Evolutionary conservation across 192 early-diverging fungal genomes (phyloP).

Genomic region (Thamnidium elegans): DNA sequence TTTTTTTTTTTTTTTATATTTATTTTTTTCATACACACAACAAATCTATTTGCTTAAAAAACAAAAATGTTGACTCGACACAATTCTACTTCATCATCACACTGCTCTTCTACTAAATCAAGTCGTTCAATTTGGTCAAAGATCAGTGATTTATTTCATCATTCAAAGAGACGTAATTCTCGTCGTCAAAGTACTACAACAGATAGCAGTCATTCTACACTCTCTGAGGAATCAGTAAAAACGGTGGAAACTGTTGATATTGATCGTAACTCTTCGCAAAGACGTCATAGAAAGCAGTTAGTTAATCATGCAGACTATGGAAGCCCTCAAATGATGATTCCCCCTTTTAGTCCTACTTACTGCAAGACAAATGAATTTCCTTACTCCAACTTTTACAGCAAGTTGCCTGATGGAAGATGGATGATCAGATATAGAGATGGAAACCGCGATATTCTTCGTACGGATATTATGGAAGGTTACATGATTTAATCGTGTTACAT

Average conservation of each 20-base stretch:
- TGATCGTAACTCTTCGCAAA: not conserved
- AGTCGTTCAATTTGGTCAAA: constrained; percentile 10
- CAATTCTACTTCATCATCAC: constrained; percentile 2
- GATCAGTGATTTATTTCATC: constrained; percentile 3
- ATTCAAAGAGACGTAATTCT: not conserved
- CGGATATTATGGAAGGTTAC: constrained; percentile 34
- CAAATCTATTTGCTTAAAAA: not conserved
- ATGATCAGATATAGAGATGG: constrained; percentile 37
- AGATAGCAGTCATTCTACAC: not conserved
- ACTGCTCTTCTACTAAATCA: constrained; percentile 13
- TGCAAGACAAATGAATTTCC: constrained; percentile 27
- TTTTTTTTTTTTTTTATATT: not conserved
- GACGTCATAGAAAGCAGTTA: constrained; percentile 18
- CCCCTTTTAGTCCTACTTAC: constrained; percentile 30
- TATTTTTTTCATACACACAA: not conserved
- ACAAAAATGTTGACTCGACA: not conserved
- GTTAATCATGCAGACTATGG: not conserved
- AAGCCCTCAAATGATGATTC: constrained; percentile 11
- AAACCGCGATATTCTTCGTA: constrained; percentile 34
- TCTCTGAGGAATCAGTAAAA: not conserved
- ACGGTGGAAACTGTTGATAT: not conserved
- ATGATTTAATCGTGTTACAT: constrained; percentile 16
- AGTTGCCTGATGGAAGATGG: constrained; percentile 36
- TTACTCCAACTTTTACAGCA: constrained; percentile 40
- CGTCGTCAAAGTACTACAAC: not conserved